phyloP scores from a whole-genome alignment of 2,329 filamentous ascomycete species.

The Colletotrichum lupini region DNA sequence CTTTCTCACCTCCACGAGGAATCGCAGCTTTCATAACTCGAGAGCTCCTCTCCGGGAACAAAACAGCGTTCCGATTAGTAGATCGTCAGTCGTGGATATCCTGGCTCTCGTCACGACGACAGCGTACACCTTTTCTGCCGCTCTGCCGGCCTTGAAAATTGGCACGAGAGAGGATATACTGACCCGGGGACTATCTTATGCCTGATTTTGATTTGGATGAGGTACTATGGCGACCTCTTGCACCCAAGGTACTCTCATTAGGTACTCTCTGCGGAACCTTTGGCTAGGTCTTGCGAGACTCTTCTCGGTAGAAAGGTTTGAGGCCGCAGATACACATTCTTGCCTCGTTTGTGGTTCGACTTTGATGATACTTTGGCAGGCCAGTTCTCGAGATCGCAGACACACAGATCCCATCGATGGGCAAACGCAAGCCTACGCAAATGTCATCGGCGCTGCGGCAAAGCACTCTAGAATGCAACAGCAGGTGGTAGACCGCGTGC shows the following conservation, averaged over 20 bases:
- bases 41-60: not conserved
- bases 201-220: not conserved
- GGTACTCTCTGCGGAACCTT: not conserved
- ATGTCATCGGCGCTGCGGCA: not conserved
- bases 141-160: not conserved
- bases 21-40: not conserved
- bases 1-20: not conserved
- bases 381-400: not conserved
- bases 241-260: not conserved
- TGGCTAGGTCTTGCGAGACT: slow-evolving; percentile 5
- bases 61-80: not conserved
- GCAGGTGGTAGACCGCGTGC: slow-evolving; percentile 3
- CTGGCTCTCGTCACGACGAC: slow-evolving; percentile 6
- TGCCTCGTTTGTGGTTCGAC: not conserved
- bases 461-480: not conserved
- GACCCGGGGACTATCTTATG: slow-evolving; percentile 2
- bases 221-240: not conserved
- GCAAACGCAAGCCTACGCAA: not conserved
- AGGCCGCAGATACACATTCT: slow-evolving; percentile 9
- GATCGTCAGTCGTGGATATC: not conserved
- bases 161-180: slow-evolving; percentile 15
- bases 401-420: not conserved
- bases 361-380: not conserved
- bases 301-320: not conserved
- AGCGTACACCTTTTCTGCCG: slow-evolving; percentile 1